Evolutionary conservation across 805 yeast species (phyloP), one percentile per base, ranked within the genome.

Genomic region (Ogataea salicorniae): DNA sequence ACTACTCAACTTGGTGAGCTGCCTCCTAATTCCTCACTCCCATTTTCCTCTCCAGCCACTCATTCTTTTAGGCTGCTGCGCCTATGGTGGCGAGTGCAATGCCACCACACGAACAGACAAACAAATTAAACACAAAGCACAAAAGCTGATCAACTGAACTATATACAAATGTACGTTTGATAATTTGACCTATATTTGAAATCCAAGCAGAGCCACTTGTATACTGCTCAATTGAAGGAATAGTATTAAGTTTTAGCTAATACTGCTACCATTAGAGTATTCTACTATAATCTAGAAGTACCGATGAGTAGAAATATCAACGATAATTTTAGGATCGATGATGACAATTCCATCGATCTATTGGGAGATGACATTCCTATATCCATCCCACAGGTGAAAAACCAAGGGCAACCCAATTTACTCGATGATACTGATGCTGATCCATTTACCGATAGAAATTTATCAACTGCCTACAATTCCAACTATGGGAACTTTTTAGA

Each of bases 381-480:
- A 14, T 20, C 31, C n/a, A 14, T 20, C 33, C 7, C 38, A 17
- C 17, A 5, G 18, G 2, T 16, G 38, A 31, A 38, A 22, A 17
- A 8, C 29, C 4, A 36, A 29, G 39, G 34, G n/a, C 39, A 38
- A 9, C 15, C 17, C 14, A 45, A 36, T 35, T n/a, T 41, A 14
- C 7, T 41, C 3, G 51, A 49, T 18, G 49, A 50, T 34, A 22
- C 39, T n/a, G 42, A 41, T 29, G 47, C 38, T 16, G 53, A 51
- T 38, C 56, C 54, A 7, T 55, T 54, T 34, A 42, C 42, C 41
- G 53, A 50, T 20, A 48, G 39, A 6, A 47, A 49, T 26, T 26
- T 51, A 2, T 34, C 51, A n/a, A 48, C 55, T 29, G 58, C 61
- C 6, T 58, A 56, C 43, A 53, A 48, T 29, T 49, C 53, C 20